These are phyloP conservation scores for Aspergillus bridgeri DNA, from an alignment of 495 filamentous ascomycete genomes.

Conservation along the genomic window DNA sequence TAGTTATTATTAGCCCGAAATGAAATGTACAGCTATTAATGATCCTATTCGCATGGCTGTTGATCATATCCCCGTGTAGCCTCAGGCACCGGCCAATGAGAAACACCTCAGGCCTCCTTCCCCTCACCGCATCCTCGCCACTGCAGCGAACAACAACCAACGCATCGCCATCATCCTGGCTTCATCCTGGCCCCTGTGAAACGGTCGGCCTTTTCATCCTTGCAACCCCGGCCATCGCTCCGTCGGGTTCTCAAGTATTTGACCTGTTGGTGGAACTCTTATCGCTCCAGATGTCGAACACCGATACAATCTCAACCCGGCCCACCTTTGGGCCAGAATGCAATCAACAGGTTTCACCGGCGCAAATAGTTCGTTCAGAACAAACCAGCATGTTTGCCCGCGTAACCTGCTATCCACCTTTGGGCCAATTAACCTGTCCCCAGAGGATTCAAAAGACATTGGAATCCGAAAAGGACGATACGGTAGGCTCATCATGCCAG, in stretches of 20 bases:
- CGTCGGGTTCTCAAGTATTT: neutral
- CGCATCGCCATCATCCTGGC: neutral
- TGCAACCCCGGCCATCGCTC: neutral
- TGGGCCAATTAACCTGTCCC: slow-evolving; percentile 65
- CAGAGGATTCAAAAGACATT: slow-evolving; percentile 29
- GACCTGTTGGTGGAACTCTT: neutral
- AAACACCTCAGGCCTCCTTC: slow-evolving; percentile 4
- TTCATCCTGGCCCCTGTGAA: neutral
- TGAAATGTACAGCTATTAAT: neutral
- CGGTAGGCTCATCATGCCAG: slow-evolving; percentile 18
- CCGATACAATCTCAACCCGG: slow-evolving; percentile 17
- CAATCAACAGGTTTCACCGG: slow-evolving; percentile 14
- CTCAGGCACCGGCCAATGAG: slow-evolving; percentile 5
- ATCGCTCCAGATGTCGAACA: slow-evolving; percentile 25
- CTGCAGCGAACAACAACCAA: slow-evolving; percentile 12
- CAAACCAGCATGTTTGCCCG: slow-evolving; percentile 51
- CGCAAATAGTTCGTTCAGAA: slow-evolving; percentile 37
- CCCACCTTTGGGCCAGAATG: slow-evolving; percentile 22
- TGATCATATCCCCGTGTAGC: neutral
- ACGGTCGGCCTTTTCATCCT: neutral
- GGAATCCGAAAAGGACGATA: slow-evolving; percentile 23
- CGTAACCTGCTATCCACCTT: slow-evolving; percentile 58
- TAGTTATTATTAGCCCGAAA: neutral
- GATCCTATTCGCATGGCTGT: neutral
- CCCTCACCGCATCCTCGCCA: slow-evolving; percentile 18